Base-by-base conservation (phyloP, 176 grass and related monocot genomes). In the Ampelocalamus luodianensis region DNA sequence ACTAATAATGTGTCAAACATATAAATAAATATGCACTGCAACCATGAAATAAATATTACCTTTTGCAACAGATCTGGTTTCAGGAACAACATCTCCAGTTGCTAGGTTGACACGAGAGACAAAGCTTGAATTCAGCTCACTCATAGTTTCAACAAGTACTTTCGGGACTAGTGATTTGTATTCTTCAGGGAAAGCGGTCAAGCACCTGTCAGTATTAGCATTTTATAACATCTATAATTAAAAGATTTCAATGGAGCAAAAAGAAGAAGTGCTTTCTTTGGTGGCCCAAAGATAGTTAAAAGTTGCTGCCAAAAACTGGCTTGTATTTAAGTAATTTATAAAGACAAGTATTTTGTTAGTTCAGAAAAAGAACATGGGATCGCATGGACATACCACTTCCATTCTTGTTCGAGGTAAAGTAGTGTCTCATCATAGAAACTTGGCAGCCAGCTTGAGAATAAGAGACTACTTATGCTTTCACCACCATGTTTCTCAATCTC, bases 361-460 rank as follows among this genome's bases (percentile, higher is more conserved):
- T 62, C 20, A 50, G 17, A 93, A 67, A 4, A 88, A 63, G 4
- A 76, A 73, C 68, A 34, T 2, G 5, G 75, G 36, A 79, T 86
- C 40, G n/a, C 51, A 90, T n/a, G n/a, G 73, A 34, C 87, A 79
- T 94, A 99, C 97, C 97, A 99, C 72, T 99, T 99, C 93, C 93
- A 96, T 84, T 99, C 93, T 94, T 99, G 97, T 90, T 99, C 97
- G 60, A 96, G 91, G 79, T 96, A 92, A 50, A 99, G 93, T 29
- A 99, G 92, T 68, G 88, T 95, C 81, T 99, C 97, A 65, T 99
- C 97, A 88, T 96, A 96, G 88, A 99, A 99, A 90, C 87, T 99
- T 76, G 93, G 93, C 66, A 99, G 78, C 97, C 97, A 99, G 78
- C 93, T 99, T 65, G 89, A 92, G 79, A 98, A 98, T 81, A 89